Evolutionary conservation across 768 basidiomycete species (phyloP).

Genomic region (Paxillus involutus): DNA sequence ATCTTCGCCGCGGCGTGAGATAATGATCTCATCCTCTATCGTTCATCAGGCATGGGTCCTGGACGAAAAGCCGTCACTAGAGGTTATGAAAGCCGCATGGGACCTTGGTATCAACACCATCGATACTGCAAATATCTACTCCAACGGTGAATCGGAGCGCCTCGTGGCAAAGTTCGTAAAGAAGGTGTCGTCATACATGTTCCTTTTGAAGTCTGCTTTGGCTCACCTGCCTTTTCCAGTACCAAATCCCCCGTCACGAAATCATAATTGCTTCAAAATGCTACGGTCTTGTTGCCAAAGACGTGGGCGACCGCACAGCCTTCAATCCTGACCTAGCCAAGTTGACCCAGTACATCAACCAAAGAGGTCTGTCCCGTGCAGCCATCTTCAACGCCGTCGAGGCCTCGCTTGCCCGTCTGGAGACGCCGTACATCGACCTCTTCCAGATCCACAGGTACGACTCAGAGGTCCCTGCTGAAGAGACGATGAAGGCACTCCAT

Average conservation of each 20-base stretch:
- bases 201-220: background rate
- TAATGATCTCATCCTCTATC: background rate
- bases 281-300: constrained; percentile 11
- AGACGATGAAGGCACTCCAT: constrained; percentile 52
- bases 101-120: constrained; percentile 40
- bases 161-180: constrained; percentile 38
- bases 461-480: constrained; percentile 33
- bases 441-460: constrained; percentile 49
- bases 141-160: constrained; percentile 37
- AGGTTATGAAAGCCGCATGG: constrained; percentile 39
- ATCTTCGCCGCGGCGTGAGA: background rate
- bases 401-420: constrained; percentile 36
- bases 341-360: constrained; percentile 27
- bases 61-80: constrained; percentile 27
- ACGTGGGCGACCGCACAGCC: background rate
- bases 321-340: background rate
- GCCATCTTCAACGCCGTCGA: constrained; percentile 40
- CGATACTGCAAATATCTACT: constrained; percentile 41
- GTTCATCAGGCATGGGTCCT: constrained; percentile 23
- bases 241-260: constrained; percentile 32
- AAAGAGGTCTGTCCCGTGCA: constrained; percentile 33
- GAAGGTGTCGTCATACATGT: constrained; percentile 19
- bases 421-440: constrained; percentile 38
- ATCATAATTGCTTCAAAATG: constrained; percentile 34
- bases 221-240: constrained; percentile 14